phyloP scores from a whole-genome alignment of 2,329 filamentous ascomycete genomes.

The Ploettnerulaceae sp. region DNA sequence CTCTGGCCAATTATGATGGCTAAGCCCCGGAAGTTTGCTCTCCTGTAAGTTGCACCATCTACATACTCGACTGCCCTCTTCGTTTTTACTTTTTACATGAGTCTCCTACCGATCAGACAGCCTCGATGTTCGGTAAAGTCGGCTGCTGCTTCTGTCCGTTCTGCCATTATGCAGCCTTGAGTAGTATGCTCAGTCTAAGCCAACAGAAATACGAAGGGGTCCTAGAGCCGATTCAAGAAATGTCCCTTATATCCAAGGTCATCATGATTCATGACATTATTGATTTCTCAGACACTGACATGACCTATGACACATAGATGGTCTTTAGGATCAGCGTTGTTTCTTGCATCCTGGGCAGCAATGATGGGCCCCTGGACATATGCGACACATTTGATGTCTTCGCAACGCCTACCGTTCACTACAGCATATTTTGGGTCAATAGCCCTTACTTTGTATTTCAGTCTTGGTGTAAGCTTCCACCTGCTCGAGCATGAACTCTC shows the following conservation, averaged over 20 bases:
- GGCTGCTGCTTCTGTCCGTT: constrained; percentile 37
- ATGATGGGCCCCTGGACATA: constrained; percentile 90
- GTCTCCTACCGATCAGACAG: constrained; percentile 21
- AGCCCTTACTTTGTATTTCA: constrained; percentile 82
- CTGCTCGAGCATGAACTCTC: constrained; percentile 1
- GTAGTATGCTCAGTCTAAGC: constrained; percentile 7
- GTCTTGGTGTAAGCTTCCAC: constrained; percentile 68
- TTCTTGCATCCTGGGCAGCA: constrained; percentile 87
- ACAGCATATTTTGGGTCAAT: constrained; percentile 94
- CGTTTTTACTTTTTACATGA: constrained; percentile 9
- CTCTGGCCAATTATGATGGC: constrained; percentile 79
- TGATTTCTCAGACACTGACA: constrained; percentile 24
- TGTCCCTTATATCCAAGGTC: constrained; percentile 5
- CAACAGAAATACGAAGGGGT: constrained; percentile 2
- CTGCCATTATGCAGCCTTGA: constrained; percentile 27
- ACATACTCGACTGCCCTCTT: neutral
- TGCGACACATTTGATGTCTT: constrained; percentile 76
- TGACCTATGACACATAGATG: constrained; percentile 57
- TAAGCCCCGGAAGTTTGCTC: constrained; percentile 88
- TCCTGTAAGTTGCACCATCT: constrained; percentile 68
- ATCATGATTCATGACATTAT: constrained; percentile 19
- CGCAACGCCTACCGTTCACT: constrained; percentile 83
- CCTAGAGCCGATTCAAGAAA: neutral
- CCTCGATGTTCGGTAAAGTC: constrained; percentile 24
- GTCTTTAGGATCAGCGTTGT: constrained; percentile 87